Conservation (phyloP, 1,284 basidiomycete genomes). For the Ganoderma lucidum region DNA sequence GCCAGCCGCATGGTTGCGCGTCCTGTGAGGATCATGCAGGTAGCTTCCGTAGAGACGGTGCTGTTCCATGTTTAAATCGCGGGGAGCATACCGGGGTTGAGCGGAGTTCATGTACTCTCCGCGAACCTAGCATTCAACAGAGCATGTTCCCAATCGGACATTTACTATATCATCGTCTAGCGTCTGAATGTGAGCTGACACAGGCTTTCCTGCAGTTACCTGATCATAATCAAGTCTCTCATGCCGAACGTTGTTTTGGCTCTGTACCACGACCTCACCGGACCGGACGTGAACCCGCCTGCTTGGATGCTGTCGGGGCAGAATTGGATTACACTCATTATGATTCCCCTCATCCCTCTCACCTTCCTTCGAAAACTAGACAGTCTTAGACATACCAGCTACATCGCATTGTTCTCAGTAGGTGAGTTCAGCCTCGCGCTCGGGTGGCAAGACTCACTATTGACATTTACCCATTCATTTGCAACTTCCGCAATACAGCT, state of each 20-base stretch:
- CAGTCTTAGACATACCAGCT: slow-evolving; percentile 84
- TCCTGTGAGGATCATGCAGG: neutral
- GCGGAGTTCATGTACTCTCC: neutral
- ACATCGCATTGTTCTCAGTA: slow-evolving; percentile 87
- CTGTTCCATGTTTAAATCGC: neutral
- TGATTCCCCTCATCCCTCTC: slow-evolving; percentile 88
- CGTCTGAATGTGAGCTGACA: neutral
- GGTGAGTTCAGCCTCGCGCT: slow-evolving; percentile 55
- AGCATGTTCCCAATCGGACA: neutral
- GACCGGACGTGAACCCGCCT: slow-evolving; percentile 70
- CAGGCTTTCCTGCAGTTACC: slow-evolving; percentile 60
- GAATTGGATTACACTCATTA: slow-evolving; percentile 86
- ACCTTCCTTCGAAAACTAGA: slow-evolving; percentile 89
- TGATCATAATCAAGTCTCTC: slow-evolving; percentile 94
- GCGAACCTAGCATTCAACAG: neutral
- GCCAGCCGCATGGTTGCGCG: neutral
- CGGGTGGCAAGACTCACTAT: neutral
- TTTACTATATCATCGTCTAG: neutral
- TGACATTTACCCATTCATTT: neutral
- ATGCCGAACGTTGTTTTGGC: slow-evolving; percentile 94
- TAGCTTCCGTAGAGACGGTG: neutral
- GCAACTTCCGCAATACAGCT: slow-evolving; percentile 47
- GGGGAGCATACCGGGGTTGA: neutral
- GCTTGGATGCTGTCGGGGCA: slow-evolving; percentile 80
- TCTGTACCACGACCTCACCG: slow-evolving; percentile 80